phyloP scores from a whole-genome alignment of 2,329 filamentous ascomycete species.

The Fusarium camptoceras region DNA sequence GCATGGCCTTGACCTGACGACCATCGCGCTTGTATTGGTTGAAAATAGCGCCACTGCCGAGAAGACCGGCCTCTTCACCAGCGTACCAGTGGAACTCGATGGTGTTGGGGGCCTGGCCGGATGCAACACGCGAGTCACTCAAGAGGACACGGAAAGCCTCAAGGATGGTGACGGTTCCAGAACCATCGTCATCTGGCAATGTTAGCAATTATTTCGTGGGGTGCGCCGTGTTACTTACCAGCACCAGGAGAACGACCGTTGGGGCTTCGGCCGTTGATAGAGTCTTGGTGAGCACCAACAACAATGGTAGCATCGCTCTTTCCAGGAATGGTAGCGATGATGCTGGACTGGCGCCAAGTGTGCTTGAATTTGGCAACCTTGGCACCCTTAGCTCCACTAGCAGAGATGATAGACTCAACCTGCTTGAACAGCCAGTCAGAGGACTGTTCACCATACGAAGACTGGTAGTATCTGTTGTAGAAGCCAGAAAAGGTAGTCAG shows the following conservation, averaged over 20 bases:
- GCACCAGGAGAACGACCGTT: slow-evolving; percentile 38
- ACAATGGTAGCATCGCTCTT: slow-evolving; percentile 78
- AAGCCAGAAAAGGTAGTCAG: slow-evolving; percentile 66
- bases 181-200: slow-evolving; percentile 39
- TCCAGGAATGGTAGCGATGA: slow-evolving; percentile 85
- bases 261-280: slow-evolving; percentile 67
- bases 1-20: slow-evolving; percentile 55
- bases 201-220: not conserved
- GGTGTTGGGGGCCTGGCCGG: slow-evolving; percentile 74
- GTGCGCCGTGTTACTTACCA: slow-evolving; percentile 1
- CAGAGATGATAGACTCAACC: slow-evolving; percentile 70
- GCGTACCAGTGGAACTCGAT: slow-evolving; percentile 91
- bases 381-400: slow-evolving; percentile 70
- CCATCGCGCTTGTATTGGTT: slow-evolving; percentile 50
- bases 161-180: slow-evolving; percentile 72
- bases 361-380: slow-evolving; percentile 75
- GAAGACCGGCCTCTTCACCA: slow-evolving; percentile 82
- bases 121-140: slow-evolving; percentile 69
- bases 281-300: slow-evolving; percentile 83
- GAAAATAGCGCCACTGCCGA: slow-evolving; percentile 73
- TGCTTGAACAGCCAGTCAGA: slow-evolving; percentile 79
- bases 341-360: slow-evolving; percentile 78
- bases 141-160: slow-evolving; percentile 81
- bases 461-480: slow-evolving; percentile 76
- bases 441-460: slow-evolving; percentile 74